Percentiles rank a stretch among this genome's conserved stretches.
phyloP scores from a whole-genome alignment of 768 basidiomycete species.

The Rhodotorula sphaerocarpa region DNA sequence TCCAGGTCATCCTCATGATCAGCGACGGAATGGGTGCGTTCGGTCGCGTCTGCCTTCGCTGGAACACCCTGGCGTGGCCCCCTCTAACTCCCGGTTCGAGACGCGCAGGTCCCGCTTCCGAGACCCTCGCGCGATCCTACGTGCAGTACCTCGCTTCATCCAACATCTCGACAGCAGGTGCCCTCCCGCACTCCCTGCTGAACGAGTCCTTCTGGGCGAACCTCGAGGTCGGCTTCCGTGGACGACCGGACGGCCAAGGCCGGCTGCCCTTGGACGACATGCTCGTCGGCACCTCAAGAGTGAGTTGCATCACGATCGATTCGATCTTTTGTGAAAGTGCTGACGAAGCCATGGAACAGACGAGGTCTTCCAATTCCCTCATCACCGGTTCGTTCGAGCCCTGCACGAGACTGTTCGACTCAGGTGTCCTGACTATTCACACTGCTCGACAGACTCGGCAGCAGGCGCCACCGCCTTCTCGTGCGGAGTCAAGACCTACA shows the following conservation, averaged over 20 bases:
- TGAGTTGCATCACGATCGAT: neutral
- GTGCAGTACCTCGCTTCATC: conserved; percentile 9
- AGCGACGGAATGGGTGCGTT: conserved; percentile 29
- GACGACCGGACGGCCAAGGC: neutral
- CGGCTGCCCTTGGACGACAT: conserved; percentile 37
- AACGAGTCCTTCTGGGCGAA: conserved; percentile 13
- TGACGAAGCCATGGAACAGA: neutral
- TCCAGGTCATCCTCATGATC: conserved; percentile 30
- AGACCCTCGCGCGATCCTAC: conserved; percentile 18
- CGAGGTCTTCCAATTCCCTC: conserved; percentile 27
- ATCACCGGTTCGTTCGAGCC: conserved; percentile 21
- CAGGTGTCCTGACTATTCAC: neutral
- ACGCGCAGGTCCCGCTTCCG: conserved; percentile 23
- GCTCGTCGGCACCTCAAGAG: conserved; percentile 37
- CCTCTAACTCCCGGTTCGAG: neutral
- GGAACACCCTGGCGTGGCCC: too few relatives aligned
- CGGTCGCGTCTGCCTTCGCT: too few relatives aligned
- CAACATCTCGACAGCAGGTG: neutral
- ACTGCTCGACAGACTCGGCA: conserved; percentile 37
- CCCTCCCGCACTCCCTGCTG: neutral
- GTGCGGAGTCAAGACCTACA: conserved; percentile 39
- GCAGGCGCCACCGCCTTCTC: conserved; percentile 41
- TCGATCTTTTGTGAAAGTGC: neutral
- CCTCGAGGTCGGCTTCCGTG: neutral
- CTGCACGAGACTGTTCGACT: neutral